Evolutionary conservation across 2,329 filamentous ascomycete species (phyloP), one percentile per base, ranked within the genome.

Genomic region (Botrytis byssoidea): DNA sequence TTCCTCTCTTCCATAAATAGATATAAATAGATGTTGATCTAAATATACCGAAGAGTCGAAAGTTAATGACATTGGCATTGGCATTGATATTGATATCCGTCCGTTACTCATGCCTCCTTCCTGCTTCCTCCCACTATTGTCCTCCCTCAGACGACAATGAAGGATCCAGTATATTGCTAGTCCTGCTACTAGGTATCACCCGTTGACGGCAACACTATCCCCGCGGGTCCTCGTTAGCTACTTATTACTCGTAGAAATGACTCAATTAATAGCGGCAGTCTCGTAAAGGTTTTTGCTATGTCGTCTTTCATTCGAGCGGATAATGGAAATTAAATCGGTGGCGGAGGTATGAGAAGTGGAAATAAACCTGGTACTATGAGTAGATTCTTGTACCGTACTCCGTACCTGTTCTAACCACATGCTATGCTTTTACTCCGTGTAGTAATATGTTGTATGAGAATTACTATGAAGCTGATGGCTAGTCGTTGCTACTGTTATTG

Each of bases 251-350:
- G 51, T 29, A 29, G 18, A 16, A 18, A 51, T 37, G 29, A 55
- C 65, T 55, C 32, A 22, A 40, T 29, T 29, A 7, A 40, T 55
- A 29, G 25, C 48, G 65, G 25, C 48, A 32, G 29, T 29, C 25
- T 67, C 65, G 65, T 40, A 55, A 37, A 14, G 32, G 29, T n/a
- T 35, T 8, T 5, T 55, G 7, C 14, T 51, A 7, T 18, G 32
- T 40, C 8, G 46, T 29, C 16, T 67, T n/a, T 67, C 46, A 67
- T 55, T 67, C 46, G 65, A 67, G 65, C 65, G 65, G 32, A 40
- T 55, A 55, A 29, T 40, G 35, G 65, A 37, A 40, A 2, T 20
- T 8, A 6, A 40, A 20, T 64, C 18, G 18, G 37, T 64, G 37
- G 61, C 25, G 37, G 61, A 25, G 37, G 61, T 5, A 44, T 64